Base-by-base conservation (phyloP, 805 yeast species). In the Komagataella pastoris region DNA sequence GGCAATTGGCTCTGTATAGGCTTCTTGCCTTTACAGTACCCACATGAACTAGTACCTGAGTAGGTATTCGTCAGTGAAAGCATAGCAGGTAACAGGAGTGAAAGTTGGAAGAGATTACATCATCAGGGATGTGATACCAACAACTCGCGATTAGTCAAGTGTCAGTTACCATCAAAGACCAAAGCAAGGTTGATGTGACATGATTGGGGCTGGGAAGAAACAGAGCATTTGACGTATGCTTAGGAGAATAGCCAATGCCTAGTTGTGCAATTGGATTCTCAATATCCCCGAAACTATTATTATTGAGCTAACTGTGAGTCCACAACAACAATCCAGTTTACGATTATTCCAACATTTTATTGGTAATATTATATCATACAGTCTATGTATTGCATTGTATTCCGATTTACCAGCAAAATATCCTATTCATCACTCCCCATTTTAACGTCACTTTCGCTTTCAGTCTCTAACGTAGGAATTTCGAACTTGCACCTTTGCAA, bases 1-100 rank as follows among this genome's bases (percentile, higher is more conserved):
- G 6, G 79, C 65, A 54, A 64, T 70, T 23, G 68, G 66, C 43
- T 66, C 45, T 44, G 47, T 17, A 53, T 54, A 17, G 40, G 52
- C 54, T 76, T 72, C 3, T 59, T 53, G n/a, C 77, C 76, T 36
- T 73, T 69, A 59, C 96, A 87, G 62, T 88, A 87, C 0, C 96
- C 96, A 64, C 96, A 87, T 12, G 74, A 69, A 18, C 72, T 73
- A 1, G 63, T 59, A 24, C 75, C 60, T 2, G 40, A 8, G 14
- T 30, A 30, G 40, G 40, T 30, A 14, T 30, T 30, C 40, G 40
- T 30, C 14, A 30, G n/a, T 30, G 40, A 30, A 30, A 30, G 14
- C 40, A 30, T 30, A 10, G 14, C 6, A 21, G 23, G 6, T 30
- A 10, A 30, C 14, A 10, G 4, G 40, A 30, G 40, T 30, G 23